phyloP scores from a whole-genome alignment of 1,284 basidiomycete genomes.

The Papiliotrema fonsecae region DNA sequence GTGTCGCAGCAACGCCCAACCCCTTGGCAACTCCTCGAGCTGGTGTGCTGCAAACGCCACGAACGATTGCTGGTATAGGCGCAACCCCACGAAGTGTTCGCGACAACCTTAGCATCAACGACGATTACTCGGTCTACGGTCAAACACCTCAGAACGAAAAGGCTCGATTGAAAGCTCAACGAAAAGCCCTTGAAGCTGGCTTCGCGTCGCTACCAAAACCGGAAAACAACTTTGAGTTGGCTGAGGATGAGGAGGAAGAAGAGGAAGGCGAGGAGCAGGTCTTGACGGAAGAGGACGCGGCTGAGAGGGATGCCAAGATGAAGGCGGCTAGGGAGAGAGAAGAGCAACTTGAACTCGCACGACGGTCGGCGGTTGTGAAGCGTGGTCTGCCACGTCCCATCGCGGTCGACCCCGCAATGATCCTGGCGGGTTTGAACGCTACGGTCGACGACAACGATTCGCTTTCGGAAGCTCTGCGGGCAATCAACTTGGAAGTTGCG shows the following conservation, averaged over 20 bases:
- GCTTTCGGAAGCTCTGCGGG: conserved; percentile 55
- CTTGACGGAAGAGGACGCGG: conserved; percentile 75
- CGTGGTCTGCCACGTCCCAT: conserved; percentile 78
- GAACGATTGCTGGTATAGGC: conserved; percentile 48
- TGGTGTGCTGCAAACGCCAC: conserved; percentile 60
- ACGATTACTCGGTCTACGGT: conserved; percentile 54
- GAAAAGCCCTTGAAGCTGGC: conserved; percentile 69
- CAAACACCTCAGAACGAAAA: conserved; percentile 73
- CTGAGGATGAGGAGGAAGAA: conserved; percentile 72
- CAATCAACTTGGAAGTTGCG: conserved; percentile 77
- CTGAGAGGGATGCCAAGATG: conserved; percentile 79
- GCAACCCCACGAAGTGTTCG: conserved; percentile 78
- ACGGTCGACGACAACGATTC: conserved; percentile 52
- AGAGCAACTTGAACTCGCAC: conserved; percentile 68
- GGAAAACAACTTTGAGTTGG: conserved; percentile 95
- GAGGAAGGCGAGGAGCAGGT: conserved; percentile 47
- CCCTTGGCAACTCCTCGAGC: conserved; percentile 77
- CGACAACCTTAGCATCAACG: conserved; percentile 86
- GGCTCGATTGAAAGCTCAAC: conserved; percentile 59
- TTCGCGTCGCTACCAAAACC: conserved; percentile 84
- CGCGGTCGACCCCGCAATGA: conserved; percentile 65
- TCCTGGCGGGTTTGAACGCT: conserved; percentile 57
- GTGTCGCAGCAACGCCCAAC: conserved; percentile 87
- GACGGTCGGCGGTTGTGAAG: conserved; percentile 78
- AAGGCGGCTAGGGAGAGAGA: conserved; percentile 68